phyloP scores from a whole-genome alignment of 441 rosid genomes.

The Populus tomentosa region DNA sequence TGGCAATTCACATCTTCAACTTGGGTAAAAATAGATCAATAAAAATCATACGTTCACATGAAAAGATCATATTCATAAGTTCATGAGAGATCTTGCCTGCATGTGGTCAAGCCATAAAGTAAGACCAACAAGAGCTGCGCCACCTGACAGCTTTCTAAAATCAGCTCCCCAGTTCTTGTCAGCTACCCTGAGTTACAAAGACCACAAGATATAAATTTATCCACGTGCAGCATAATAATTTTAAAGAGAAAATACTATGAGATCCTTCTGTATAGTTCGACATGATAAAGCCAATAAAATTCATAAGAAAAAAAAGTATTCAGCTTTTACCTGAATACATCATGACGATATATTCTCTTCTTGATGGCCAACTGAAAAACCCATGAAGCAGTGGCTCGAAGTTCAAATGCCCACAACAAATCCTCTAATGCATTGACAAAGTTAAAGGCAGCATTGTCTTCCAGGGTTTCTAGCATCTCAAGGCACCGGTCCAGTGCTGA shows the following conservation, averaged over 20 bases:
- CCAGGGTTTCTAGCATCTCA: constrained; percentile 57
- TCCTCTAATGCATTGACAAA: constrained; percentile 83
- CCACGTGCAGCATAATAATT: not conserved
- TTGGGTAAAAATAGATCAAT: not conserved
- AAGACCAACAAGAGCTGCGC: constrained; percentile 93
- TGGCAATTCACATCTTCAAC: not conserved
- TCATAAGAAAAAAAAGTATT: not conserved
- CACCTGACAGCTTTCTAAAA: constrained; percentile 87
- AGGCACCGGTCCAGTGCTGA: constrained; percentile 66
- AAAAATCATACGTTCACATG: not conserved
- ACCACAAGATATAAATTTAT: constrained; percentile 13
- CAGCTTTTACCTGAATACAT: constrained; percentile 68
- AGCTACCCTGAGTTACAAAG: constrained; percentile 66
- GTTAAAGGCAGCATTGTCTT: constrained; percentile 88
- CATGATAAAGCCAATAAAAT: not conserved
- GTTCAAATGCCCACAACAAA: constrained; percentile 93
- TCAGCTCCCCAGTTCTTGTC: constrained; percentile 98
- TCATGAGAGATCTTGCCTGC: constrained; percentile 57
- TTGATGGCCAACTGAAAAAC: constrained; percentile 79
- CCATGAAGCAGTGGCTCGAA: constrained; percentile 91
- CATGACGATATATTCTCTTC: constrained; percentile 61
- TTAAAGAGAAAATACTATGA: not conserved
- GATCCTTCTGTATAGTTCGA: not conserved
- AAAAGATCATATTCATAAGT: not conserved
- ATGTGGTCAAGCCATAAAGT: constrained; percentile 94